Conservation (phyloP, 2,329 filamentous ascomycete species). For the Colletotrichum zoysiae region DNA sequence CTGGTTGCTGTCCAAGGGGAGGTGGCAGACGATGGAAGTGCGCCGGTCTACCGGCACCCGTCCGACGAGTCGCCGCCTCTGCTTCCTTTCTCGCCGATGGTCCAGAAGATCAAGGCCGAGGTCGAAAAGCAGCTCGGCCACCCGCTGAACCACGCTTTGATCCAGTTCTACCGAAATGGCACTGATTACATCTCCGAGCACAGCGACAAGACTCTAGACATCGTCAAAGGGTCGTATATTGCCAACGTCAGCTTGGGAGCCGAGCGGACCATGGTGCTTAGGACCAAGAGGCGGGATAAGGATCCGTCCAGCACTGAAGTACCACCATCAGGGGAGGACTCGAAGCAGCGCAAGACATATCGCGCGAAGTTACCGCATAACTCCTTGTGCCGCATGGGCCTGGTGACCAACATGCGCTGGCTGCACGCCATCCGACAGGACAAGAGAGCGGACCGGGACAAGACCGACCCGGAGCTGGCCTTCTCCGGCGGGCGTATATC, state of each 20-base stretch:
- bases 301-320: slow-evolving; percentile 48
- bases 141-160: slow-evolving; percentile 88
- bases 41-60: slow-evolving; percentile 95
- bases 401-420: slow-evolving; percentile 86
- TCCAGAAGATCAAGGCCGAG: slow-evolving; percentile 74
- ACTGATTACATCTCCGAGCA: slow-evolving; percentile 96
- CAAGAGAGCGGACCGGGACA: slow-evolving; percentile 77
- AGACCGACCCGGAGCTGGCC: slow-evolving; percentile 76
- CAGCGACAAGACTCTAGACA: slow-evolving; percentile 96
- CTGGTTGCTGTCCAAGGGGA: slow-evolving; percentile 90
- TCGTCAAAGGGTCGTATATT: slow-evolving; percentile 83
- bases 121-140: slow-evolving; percentile 83
- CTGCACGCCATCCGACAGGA: slow-evolving; percentile 93
- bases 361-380: slow-evolving; percentile 86
- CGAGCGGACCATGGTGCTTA: slow-evolving; percentile 88
- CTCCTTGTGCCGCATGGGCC: slow-evolving; percentile 86
- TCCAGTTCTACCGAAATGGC: slow-evolving; percentile 92
- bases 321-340: slow-evolving; percentile 36
- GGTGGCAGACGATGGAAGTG: slow-evolving; percentile 75
- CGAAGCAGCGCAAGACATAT: slow-evolving; percentile 67
- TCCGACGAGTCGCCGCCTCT: slow-evolving; percentile 88
- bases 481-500: slow-evolving; percentile 85
- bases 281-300: slow-evolving; percentile 77
- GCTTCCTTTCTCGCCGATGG: slow-evolving; percentile 79
- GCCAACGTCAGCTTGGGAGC: slow-evolving; percentile 96